phyloP scores from a whole-genome alignment of 1,284 basidiomycete genomes.

The Chalciporus piperatoides region DNA sequence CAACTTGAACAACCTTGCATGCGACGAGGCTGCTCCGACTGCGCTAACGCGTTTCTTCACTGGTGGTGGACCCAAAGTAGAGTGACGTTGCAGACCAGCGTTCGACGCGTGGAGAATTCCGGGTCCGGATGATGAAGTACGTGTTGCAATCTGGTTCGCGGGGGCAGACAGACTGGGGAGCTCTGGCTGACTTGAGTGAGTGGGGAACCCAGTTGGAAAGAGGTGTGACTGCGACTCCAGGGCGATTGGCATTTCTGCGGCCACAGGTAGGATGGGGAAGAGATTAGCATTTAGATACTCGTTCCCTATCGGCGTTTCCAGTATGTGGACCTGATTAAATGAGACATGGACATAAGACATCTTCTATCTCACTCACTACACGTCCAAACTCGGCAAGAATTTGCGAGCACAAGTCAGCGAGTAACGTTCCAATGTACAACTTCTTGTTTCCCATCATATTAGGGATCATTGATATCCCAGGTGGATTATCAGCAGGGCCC shows the following conservation, averaged over 20 bases:
- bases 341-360: slow-evolving; percentile 3
- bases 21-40: slow-evolving; percentile 66
- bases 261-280: slow-evolving; percentile 56
- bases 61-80: slow-evolving; percentile 42
- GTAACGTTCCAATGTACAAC: slow-evolving; percentile 78
- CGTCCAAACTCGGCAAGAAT: slow-evolving; percentile 80
- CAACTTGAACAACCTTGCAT: slow-evolving; percentile 80
- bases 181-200: slow-evolving; percentile 59
- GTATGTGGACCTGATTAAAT: slow-evolving; percentile 49
- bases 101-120: slow-evolving; percentile 26
- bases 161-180: slow-evolving; percentile 43
- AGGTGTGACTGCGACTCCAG: slow-evolving; percentile 44
- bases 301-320: slow-evolving; percentile 71
- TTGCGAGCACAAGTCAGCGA: slow-evolving; percentile 83
- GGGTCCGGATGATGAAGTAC: slow-evolving; percentile 49
- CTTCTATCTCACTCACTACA: slow-evolving; percentile 48
- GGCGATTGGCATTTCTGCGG: slow-evolving; percentile 55
- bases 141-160: slow-evolving; percentile 45
- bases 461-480: slow-evolving; percentile 70
- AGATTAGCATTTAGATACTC: slow-evolving; percentile 67
- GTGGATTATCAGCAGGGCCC: slow-evolving; percentile 54
- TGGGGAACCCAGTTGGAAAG: slow-evolving; percentile 42
- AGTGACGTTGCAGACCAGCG: slow-evolving; percentile 42
- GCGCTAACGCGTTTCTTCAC: slow-evolving; percentile 58
- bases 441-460: slow-evolving; percentile 77